Conservation (phyloP, 2,329 filamentous ascomycete species). For the Trichoderma koningiopsis region DNA sequence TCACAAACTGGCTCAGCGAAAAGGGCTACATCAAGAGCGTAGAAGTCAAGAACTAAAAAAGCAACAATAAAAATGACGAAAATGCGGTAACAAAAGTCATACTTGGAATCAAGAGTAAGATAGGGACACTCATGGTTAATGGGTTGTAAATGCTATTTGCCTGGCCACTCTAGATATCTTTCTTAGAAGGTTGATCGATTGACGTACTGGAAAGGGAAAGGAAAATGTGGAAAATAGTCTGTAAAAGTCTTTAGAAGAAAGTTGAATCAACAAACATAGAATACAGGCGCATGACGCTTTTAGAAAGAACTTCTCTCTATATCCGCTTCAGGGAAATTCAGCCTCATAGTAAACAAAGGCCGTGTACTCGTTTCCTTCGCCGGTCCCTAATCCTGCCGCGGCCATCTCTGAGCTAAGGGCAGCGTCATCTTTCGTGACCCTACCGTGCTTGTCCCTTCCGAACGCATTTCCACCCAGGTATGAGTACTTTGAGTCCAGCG, state of each 20-base stretch:
- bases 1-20: constrained; percentile 75
- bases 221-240: background rate
- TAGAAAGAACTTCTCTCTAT: constrained; percentile 13
- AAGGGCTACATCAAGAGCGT: constrained; percentile 54
- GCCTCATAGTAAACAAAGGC: constrained; percentile 98
- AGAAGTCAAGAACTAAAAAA: constrained; percentile 14
- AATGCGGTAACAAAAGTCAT: background rate
- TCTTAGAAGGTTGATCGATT: background rate
- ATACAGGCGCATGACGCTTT: constrained; percentile 26
- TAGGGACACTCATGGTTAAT: background rate
- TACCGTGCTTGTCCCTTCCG: constrained; percentile 88
- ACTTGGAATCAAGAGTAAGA: constrained; percentile 25
- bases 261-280: constrained; percentile 38
- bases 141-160: constrained; percentile 1
- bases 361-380: constrained; percentile 82
- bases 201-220: background rate
- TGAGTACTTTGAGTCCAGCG: constrained; percentile 81
- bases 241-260: constrained; percentile 31
- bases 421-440: constrained; percentile 86
- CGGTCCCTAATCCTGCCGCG: constrained; percentile 66
- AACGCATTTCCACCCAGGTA: constrained; percentile 95
- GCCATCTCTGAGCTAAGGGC: constrained; percentile 80
- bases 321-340: constrained; percentile 60
- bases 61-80: background rate
- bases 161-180: background rate